Conservation (phyloP, 371 early-diverging fungal species). For the Homolaphlyctis polyrhiza region DNA sequence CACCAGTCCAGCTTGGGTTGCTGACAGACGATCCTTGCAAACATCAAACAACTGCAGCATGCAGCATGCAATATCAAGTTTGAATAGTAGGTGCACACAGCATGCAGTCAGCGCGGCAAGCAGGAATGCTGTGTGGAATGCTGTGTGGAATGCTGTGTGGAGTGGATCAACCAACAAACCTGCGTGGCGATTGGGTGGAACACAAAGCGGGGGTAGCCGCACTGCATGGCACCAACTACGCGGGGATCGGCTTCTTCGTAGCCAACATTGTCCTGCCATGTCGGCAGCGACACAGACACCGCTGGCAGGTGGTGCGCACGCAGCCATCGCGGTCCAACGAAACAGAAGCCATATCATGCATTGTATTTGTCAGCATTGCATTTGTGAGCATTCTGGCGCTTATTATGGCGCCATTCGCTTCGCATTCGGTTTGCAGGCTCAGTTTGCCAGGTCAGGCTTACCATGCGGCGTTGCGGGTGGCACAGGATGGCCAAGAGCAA, state of each 20-base stretch:
- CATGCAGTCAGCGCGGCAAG: too few species aligned
- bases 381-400: too few species aligned
- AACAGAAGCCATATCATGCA: neutral
- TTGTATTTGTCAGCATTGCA: neutral
- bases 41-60: constrained; percentile 12
- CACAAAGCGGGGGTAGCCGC: constrained; percentile 94
- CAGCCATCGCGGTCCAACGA: too few species aligned
- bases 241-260: constrained; percentile 84
- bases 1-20: too few species aligned
- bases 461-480: neutral
- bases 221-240: constrained; percentile 40
- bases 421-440: too few species aligned
- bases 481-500: neutral
- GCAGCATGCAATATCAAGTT: neutral
- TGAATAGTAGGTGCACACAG: too few species aligned
- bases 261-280: constrained; percentile 82
- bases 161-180: constrained; percentile 44
- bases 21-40: constrained; percentile 2
- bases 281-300: constrained; percentile 89
- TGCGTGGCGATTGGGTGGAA: constrained; percentile 64
- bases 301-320: too few species aligned
- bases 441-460: too few species aligned
- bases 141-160: too few species aligned
- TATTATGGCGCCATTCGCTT: too few species aligned
- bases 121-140: too few species aligned